phyloP scores from a whole-genome alignment of 2,329 filamentous ascomycete species.

The Hymenoscyphus repandus region DNA sequence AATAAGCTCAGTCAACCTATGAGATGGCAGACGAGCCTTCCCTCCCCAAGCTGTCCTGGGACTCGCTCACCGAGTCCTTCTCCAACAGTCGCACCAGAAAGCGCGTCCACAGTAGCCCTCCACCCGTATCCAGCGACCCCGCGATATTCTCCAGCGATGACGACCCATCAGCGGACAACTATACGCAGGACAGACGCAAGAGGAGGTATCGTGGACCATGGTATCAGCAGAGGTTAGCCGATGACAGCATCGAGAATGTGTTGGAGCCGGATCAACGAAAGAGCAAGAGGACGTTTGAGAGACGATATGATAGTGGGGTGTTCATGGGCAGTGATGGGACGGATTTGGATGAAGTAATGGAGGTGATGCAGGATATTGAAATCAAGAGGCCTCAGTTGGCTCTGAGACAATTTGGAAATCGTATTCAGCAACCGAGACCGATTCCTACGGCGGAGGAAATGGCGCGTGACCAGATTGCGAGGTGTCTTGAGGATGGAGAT shows the following conservation, averaged over 20 bases:
- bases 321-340: conserved; percentile 59
- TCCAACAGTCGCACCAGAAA: conserved; percentile 31
- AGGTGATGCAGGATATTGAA: conserved; percentile 10
- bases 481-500: conserved; percentile 51
- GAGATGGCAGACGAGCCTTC: conserved; percentile 35
- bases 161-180: conserved; percentile 62
- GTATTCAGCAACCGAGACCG: conserved; percentile 6
- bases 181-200: conserved; percentile 54
- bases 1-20: conserved; percentile 3
- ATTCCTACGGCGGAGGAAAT: conserved; percentile 35
- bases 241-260: conserved; percentile 14
- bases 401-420: conserved; percentile 9
- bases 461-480: conserved; percentile 43
- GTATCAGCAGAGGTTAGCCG: conserved; percentile 54
- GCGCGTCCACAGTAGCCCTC: conserved; percentile 33
- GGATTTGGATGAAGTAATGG: conserved; percentile 36
- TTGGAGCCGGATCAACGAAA: conserved; percentile 15
- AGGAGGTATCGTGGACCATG: conserved; percentile 60
- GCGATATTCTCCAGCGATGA: conserved; percentile 69
- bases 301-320: conserved; percentile 64
- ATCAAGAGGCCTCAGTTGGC: conserved; percentile 6
- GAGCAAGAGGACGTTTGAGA: conserved; percentile 47
- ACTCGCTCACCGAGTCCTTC: conserved; percentile 15
- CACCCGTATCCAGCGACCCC: conserved; percentile 59
- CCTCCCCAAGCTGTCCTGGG: conserved; percentile 31